Evolutionary conservation across 2,329 filamentous ascomycete species (phyloP), one percentile per base, ranked within the genome.

Genomic region (Neodidymelliopsis sp.): DNA sequence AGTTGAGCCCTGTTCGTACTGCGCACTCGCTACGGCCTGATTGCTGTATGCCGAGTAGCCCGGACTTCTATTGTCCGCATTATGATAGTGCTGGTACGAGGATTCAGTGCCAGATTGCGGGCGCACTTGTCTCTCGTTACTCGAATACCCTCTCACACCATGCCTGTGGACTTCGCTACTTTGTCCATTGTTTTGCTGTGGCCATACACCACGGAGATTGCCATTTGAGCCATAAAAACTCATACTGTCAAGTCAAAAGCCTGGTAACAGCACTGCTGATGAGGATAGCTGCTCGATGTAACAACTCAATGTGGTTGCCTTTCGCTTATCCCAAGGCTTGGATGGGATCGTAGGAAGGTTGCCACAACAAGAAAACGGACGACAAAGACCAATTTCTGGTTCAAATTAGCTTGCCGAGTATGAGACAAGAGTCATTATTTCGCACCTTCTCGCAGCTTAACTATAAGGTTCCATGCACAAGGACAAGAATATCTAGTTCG

Each of bases 101-200:
- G 11, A 13, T 18, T 16, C 22, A 12, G 3, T 27, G 1, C 9
- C 34, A 13, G 35, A 15, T 23, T 44, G 47, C 9, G 24, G n/a
- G 4, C 16, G 12, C 16, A 24, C 13, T n/a, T 35, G 40, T 10
- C 28, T 11, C 15, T 4, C 13, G 10, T 24, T 23, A 16, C 24
- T 31, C 7, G 22, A 6, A 30, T 31, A 35, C 13, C 28, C 40
- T 18, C 6, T 11, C 0, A 11, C 11, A 6, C 6, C 9, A 11
- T 50, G 34, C 29, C 20, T 8, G 13, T 36, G 27, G 10, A 13
- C 12, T 6, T 11, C 24, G 35, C 29, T 34, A 24, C n/a, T 29
- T 13, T 40, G 34, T 6, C 19, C 47, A 27, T 28, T 7, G n/a
- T n/a, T 12, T n/a, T 44, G 47, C 20, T 34, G 35, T 13, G 35